A percentile compares a stretch with the other conserved stretches of the same genome.
These are phyloP conservation scores for Helicocarpus griseus DNA, from an alignment of 2,329 filamentous ascomycete genomes.

Conservation along the genomic window DNA sequence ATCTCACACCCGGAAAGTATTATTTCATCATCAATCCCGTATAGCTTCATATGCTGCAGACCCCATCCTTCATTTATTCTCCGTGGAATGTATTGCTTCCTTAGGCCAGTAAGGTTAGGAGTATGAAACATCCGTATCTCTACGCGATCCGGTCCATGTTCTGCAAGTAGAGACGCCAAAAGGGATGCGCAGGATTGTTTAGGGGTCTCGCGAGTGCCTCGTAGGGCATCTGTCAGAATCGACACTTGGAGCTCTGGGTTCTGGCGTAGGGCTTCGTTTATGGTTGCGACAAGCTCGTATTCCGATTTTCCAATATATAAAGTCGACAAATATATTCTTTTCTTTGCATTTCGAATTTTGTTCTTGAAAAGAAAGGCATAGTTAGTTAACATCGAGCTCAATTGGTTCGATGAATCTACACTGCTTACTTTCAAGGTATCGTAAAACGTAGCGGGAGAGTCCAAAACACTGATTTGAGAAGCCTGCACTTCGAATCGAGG, in stretches of 20 bases:
- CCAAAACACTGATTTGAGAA: conserved; percentile 68
- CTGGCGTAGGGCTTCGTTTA: conserved; percentile 62
- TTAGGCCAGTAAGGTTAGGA: conserved; percentile 79
- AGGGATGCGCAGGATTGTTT: conserved; percentile 79
- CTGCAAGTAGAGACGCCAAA: conserved; percentile 68
- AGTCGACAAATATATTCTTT: conserved; percentile 83
- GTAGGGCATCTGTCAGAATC: conserved; percentile 81
- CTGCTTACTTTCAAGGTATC: conserved; percentile 66
- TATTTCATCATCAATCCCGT: conserved; percentile 89
- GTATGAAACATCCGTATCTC: conserved; percentile 98
- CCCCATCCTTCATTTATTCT: conserved; percentile 98
- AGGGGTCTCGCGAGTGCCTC: conserved; percentile 85
- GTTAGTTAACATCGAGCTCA: not conserved
- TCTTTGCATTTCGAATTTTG: conserved; percentile 72
- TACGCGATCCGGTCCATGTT: conserved; percentile 76
- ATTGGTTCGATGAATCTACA: not conserved
- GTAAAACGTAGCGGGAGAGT: conserved; percentile 82
- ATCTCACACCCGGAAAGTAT: conserved; percentile 70
- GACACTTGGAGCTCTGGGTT: conserved; percentile 74
- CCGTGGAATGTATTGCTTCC: conserved; percentile 74
- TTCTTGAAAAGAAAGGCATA: conserved; percentile 35
- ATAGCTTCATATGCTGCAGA: conserved; percentile 97
- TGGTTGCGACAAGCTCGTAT: conserved; percentile 70
- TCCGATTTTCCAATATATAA: conserved; percentile 94
- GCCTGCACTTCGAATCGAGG: conserved; percentile 83